These are phyloP conservation scores for Pyrenophora teres DNA, from an alignment of 2,329 filamentous ascomycete species.

Conservation along the genomic window DNA sequence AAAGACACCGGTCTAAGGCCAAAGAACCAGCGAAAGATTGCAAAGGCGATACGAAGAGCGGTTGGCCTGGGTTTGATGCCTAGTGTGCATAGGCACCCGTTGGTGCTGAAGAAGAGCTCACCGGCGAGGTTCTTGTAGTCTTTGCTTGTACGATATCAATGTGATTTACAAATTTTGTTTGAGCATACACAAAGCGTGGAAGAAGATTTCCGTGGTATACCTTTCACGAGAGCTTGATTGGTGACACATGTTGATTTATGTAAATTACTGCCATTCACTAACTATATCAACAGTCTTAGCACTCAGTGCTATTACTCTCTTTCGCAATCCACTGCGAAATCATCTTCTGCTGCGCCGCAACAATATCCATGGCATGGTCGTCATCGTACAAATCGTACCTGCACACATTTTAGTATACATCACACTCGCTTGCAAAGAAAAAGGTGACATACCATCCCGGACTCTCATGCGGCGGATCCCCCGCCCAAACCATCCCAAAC, in stretches of 20 bases:
- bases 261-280: not conserved
- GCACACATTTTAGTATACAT: too few relatives aligned
- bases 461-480: constrained; percentile 48
- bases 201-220: too few relatives aligned
- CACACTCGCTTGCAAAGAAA: too few relatives aligned
- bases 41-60: constrained; percentile 86
- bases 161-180: not conserved
- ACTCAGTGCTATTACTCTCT: constrained; percentile 12
- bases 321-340: constrained; percentile 37
- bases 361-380: constrained; percentile 46
- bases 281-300: not conserved
- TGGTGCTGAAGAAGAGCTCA: constrained; percentile 39
- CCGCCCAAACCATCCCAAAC: constrained; percentile 50
- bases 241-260: not conserved
- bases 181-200: too few relatives aligned
- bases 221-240: too few relatives aligned
- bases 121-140: constrained; percentile 29
- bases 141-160: not conserved
- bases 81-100: constrained; percentile 83
- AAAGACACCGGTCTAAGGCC: constrained; percentile 77
- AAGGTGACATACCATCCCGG: constrained; percentile 44
- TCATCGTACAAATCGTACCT: constrained; percentile 44
- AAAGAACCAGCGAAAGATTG: constrained; percentile 89
- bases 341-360: constrained; percentile 40
- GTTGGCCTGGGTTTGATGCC: constrained; percentile 92